Evolutionary conservation across 352 stramenopile genomes (phyloP), one percentile per base, ranked within the genome.

Genomic region (Phytophthora foliorum): DNA sequence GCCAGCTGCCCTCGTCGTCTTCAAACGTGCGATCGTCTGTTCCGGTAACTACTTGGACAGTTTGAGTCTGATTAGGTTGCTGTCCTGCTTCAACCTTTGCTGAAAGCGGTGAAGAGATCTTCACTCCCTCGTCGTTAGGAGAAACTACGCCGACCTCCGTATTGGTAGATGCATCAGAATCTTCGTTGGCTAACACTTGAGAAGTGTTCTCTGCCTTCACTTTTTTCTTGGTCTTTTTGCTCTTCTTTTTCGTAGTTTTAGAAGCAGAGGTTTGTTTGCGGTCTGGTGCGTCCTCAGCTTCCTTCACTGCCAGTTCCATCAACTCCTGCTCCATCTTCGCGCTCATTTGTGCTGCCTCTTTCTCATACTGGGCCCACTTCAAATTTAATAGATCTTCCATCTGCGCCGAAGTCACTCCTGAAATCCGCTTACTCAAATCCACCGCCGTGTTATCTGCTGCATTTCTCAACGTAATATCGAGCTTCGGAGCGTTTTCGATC

Each of bases 201-300:
- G 6, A 25, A 11, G 17, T 22, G 19, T 50, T 61, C 6, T 24
- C 38, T 24, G 22, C 2, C 31, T 53, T 63, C 36, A 25, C n/a
- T 49, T 83, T 79, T 25, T 78, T 84, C 52, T 81, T 83, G 16
- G 11, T 48, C 34, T 79, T 88, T 46, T 81, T 82, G 27, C 44
- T 77, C 21, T 88, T 83, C 57, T 72, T 85, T 56, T 78, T 82
- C 4, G 29, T 61, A 38, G 48, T 76, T 49, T 80, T 85, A 3
- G 22, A 14, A 19, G 27, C 22, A 16, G 22, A 14, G 7, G 21
- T 31, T 13, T 65, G 52, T 14, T 57, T 74, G 2, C 24, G n/a
- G 31, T 55, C 42, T 24, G 38, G 50, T 42, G 21, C 46, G 22
- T 41, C 34, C 38, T 69, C 39, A 17, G 38, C 21, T 44, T 76